Percentiles rank a stretch among this genome's conserved stretches.
Conservation (phyloP, 305 asterid genomes). For the Solanum hybrid region DNA sequence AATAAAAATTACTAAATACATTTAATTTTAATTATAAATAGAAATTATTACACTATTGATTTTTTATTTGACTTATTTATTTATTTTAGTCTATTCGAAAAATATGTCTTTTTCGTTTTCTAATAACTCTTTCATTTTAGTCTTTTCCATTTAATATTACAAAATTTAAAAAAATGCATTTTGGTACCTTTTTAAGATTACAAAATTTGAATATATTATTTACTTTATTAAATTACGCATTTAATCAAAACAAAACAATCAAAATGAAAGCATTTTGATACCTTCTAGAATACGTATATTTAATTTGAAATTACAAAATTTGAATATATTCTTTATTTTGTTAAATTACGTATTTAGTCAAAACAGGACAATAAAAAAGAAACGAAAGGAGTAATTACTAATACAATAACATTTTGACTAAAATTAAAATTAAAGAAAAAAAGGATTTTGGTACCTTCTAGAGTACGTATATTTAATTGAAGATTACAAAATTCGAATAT, state of each 20-base stretch:
- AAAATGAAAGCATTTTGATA: neutral
- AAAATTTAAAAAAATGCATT: neutral
- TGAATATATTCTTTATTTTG: neutral
- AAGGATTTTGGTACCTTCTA: neutral
- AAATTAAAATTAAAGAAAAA: neutral
- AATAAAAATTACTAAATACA: neutral
- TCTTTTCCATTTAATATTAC: neutral
- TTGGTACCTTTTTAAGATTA: neutral
- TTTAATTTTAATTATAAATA: neutral
- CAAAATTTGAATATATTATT: neutral
- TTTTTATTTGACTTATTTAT: neutral
- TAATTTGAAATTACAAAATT: no score
- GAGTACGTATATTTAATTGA: neutral
- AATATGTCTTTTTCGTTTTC: neutral
- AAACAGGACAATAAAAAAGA: neutral
- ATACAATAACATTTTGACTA: neutral
- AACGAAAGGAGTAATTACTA: neutral
- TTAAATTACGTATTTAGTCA: neutral
- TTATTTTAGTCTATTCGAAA: neutral
- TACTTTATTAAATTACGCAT: neutral
- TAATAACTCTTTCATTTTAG: neutral
- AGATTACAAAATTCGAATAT: neutral
- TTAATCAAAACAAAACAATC: neutral
- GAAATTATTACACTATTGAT: neutral
- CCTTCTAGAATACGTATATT: neutral